phyloP scores from a whole-genome alignment of 768 basidiomycete genomes.

The Gyrodon lividus region DNA sequence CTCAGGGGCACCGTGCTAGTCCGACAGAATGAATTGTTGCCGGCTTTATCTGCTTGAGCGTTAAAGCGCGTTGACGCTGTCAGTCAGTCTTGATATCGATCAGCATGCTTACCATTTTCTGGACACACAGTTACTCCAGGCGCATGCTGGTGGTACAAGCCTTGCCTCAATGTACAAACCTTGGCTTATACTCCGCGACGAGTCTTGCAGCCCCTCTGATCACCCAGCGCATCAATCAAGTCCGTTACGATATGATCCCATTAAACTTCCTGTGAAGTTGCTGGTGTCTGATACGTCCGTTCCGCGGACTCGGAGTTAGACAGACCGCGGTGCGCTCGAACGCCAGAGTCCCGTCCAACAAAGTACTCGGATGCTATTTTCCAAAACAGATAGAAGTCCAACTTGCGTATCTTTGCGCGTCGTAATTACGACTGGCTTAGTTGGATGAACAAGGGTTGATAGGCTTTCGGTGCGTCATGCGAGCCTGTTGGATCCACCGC shows the following conservation, averaged over 20 bases:
- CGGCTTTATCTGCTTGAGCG: background rate
- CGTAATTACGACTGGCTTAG: background rate
- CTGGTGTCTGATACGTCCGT: background rate
- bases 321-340: background rate
- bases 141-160: too few species aligned
- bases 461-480: background rate
- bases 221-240: background rate
- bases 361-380: background rate
- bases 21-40: background rate
- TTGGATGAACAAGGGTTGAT: background rate
- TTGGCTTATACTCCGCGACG: background rate
- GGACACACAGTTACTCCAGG: background rate
- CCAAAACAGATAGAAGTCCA: background rate
- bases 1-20: background rate
- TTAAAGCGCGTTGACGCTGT: background rate
- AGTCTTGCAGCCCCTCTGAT: background rate
- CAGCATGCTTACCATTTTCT: background rate
- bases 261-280: background rate
- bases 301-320: background rate
- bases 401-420: background rate
- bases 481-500: background rate
- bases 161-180: background rate
- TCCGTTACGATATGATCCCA: background rate
- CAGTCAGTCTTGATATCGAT: background rate
- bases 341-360: background rate